phyloP scores from a whole-genome alignment of 2,329 filamentous ascomycete species.

The Aureobasidium sp. region DNA sequence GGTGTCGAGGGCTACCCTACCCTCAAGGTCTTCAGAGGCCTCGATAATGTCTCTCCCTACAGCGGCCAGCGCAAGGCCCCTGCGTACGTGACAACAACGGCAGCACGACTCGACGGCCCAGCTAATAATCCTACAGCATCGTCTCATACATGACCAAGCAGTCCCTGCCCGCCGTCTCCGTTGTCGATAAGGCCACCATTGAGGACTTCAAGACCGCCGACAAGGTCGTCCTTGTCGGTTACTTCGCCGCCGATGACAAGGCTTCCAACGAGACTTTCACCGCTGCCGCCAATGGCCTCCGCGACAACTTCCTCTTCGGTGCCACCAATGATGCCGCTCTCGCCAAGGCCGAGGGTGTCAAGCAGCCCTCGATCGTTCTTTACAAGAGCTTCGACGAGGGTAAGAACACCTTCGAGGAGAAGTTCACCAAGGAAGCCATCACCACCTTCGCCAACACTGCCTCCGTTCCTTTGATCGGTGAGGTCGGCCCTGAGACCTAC shows the following conservation, averaged over 20 bases:
- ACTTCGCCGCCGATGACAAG: constrained; percentile 74
- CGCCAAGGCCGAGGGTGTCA: constrained; percentile 84
- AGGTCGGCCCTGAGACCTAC: constrained; percentile 96
- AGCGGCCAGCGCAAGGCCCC: constrained; percentile 81
- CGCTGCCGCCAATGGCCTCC: constrained; percentile 63
- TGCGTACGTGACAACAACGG: constrained; percentile 38
- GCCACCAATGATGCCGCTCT: constrained; percentile 74
- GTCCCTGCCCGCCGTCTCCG: constrained; percentile 83
- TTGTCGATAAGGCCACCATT: constrained; percentile 70
- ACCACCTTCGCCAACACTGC: constrained; percentile 75
- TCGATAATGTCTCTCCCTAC: constrained; percentile 75
- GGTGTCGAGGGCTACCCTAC: constrained; percentile 98
- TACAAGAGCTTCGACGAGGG: constrained; percentile 99
- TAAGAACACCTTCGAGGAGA: constrained; percentile 74
- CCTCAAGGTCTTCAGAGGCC: constrained; percentile 95
- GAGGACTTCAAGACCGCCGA: constrained; percentile 97
- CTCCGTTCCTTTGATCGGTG: constrained; percentile 84
- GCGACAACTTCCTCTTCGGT: constrained; percentile 90
- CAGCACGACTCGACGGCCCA: not conserved
- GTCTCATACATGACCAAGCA: constrained; percentile 97
- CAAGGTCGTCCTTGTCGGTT: constrained; percentile 91
- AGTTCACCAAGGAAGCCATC: constrained; percentile 75
- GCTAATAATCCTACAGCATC: constrained; percentile 39
- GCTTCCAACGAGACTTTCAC: constrained; percentile 80
- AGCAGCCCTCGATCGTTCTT: constrained; percentile 77